Evolutionary conservation across 768 basidiomycete species (phyloP).

Genomic region (Boletus speciosus): DNA sequence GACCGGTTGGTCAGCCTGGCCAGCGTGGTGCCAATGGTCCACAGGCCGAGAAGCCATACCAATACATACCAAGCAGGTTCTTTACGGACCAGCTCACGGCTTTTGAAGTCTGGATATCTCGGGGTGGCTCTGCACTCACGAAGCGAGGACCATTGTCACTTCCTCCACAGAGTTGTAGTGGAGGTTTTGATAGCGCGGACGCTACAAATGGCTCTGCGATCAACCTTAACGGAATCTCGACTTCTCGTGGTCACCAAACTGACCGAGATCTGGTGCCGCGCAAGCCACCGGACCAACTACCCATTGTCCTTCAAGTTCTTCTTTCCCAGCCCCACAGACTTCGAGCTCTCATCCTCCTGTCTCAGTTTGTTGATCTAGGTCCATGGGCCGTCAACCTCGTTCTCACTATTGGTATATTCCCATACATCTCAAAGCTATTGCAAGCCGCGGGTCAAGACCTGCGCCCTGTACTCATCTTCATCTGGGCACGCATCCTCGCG

Average conservation of each 20-base stretch:
- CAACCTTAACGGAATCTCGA: conserved; percentile 15
- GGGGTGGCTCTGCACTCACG: conserved; percentile 83
- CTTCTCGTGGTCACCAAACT: conserved; percentile 4
- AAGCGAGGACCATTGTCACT: conserved; percentile 72
- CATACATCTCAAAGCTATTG: conserved; percentile 94
- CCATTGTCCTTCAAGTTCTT: conserved; percentile 95
- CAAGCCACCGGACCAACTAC: conserved; percentile 94
- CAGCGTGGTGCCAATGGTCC: conserved; percentile 20
- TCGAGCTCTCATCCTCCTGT: conserved; percentile 90
- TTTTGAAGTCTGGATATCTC: conserved; percentile 97
- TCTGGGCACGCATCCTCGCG: conserved; percentile 96
- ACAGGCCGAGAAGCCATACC: conserved; percentile 49
- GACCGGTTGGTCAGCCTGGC: conserved; percentile 15
- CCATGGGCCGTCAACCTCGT: conserved; percentile 99
- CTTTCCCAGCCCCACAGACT: conserved; percentile 95
- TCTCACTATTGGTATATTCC: conserved; percentile 95
- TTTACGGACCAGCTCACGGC: conserved; percentile 96
- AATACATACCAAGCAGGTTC: conserved; percentile 85
- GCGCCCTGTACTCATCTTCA: conserved; percentile 97
- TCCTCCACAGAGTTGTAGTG: conserved; percentile 44
- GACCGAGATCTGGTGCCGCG: conserved; percentile 64
- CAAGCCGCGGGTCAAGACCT: conserved; percentile 93
- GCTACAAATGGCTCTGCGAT: conserved; percentile 8
- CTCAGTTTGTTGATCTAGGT: conserved; percentile 96
- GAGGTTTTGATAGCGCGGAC: conserved; percentile 26